Evolutionary conservation across 495 filamentous ascomycete species (phyloP).

Genomic region (Parathielavia hyrcaniae): DNA sequence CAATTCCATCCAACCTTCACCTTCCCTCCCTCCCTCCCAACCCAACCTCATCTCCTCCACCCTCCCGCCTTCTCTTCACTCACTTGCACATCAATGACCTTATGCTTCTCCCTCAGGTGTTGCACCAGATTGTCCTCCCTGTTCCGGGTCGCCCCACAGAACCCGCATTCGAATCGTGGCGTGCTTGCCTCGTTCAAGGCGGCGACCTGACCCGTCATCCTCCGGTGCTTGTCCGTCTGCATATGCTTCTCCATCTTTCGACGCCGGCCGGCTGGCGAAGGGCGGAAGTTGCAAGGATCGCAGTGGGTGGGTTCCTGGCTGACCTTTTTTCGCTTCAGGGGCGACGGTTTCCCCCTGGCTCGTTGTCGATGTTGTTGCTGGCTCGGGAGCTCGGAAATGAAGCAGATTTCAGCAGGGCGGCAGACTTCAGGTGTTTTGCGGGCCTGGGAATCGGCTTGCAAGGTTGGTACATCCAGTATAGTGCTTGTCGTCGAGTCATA

Average conservation of each 20-base stretch:
- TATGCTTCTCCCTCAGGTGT: not conserved
- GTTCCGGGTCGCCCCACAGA: not conserved
- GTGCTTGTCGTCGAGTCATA: not conserved
- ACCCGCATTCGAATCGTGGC: not conserved
- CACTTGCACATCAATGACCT: too few relatives aligned
- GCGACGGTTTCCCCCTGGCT: too few relatives aligned
- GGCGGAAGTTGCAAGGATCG: not conserved
- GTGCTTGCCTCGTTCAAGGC: too few relatives aligned
- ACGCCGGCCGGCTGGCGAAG: slow-evolving; percentile 1
- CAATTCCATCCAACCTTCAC: too few relatives aligned
- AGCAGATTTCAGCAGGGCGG: too few relatives aligned
- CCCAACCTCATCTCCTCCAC: not conserved
- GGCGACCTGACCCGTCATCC: slow-evolving; percentile 2
- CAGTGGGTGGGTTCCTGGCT: not conserved
- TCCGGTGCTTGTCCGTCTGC: slow-evolving; percentile 7
- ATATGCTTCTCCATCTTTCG: slow-evolving; percentile 10
- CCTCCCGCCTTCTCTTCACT: not conserved
- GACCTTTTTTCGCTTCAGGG: too few relatives aligned
- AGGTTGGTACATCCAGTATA: not conserved
- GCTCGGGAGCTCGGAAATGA: not conserved
- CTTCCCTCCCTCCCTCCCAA: not conserved
- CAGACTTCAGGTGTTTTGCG: too few relatives aligned
- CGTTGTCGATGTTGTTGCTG: not conserved
- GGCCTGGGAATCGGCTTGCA: not conserved
- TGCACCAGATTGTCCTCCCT: slow-evolving; percentile 12